Percentiles rank a stretch among this genome's conserved stretches.
Conservation (phyloP, 2,329 filamentous ascomycete genomes). For the Botrytis fabae region DNA sequence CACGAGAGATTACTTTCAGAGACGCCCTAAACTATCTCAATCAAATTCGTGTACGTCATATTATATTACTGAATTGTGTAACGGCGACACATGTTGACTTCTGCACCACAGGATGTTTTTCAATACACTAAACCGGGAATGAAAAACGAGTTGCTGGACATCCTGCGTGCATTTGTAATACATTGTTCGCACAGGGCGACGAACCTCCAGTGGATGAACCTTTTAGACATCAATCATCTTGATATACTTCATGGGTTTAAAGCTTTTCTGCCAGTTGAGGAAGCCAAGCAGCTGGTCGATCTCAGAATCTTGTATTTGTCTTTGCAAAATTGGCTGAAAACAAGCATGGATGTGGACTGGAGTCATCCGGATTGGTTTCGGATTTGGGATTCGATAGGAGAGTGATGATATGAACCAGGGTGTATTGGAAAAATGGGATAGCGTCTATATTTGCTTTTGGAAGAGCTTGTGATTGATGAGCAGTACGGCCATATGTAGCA, state of each 20-base stretch:
- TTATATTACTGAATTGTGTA: background rate
- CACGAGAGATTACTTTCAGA: background rate
- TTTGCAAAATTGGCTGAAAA: background rate
- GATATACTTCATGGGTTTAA: background rate
- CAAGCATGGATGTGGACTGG: background rate
- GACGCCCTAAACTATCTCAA: background rate
- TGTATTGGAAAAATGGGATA: background rate
- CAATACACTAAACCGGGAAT: background rate
- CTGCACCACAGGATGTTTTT: background rate
- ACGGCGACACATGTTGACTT: background rate
- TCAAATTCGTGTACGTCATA: background rate
- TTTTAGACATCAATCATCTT: background rate
- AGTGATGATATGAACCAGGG: background rate
- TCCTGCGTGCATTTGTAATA: rapidly evolving
- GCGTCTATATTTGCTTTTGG: background rate
- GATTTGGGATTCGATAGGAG: background rate
- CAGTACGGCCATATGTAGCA: background rate
- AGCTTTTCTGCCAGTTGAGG: rapidly evolving
- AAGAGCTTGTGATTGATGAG: background rate
- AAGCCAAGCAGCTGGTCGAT: background rate
- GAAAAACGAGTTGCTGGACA: rapidly evolving
- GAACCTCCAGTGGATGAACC: background rate
- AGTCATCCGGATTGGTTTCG: background rate
- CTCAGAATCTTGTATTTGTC: background rate
- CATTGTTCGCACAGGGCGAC: too few species aligned